Evolutionary conservation across 129 eudicot species (phyloP), one percentile per base, ranked within the genome.

Genomic region (Centaurea solstitialis): DNA sequence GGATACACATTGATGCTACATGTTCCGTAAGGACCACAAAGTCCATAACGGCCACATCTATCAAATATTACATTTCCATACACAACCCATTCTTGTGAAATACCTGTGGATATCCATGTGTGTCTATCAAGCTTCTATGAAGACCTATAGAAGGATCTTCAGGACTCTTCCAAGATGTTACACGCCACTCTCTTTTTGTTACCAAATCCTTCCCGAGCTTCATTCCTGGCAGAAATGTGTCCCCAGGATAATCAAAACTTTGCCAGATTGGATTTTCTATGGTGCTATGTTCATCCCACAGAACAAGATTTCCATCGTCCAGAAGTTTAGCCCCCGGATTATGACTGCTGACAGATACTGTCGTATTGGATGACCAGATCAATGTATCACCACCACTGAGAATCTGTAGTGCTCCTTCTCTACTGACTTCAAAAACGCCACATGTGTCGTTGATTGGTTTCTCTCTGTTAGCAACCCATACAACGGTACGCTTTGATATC

Each of bases 21-120:
- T 28, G 65, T 86, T 15, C 86, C 87, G 75, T 81, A 67, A 15
- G 85, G 70, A 13, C 90, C 87, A 82, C 97, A 91, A 8, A 41
- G 64, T 7, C 74, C 84, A 83, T 87, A 89, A 10, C 68, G 24
- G 70, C 89, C 77, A 38, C 88, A 85, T 5, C 28, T 69, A 73
- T 85, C 88, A 5, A 18, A 22, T 12, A 15, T 18, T 3, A 69
- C 47, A 22, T 64, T 53, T 15, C 28, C 3, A 43, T 72, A 77
- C 67, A 76, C 43, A 18, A 23, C 74, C 85, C 85, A 85, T 9
- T 76, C 84, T 20, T 81, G 64, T 20, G 24, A 45, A 78, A 76
- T 3, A 83, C n/a, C 40, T 83, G 82, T 17, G 86, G 86, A 33
- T 77, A 83, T 41, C 86, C 86, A 4, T 64, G 59, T 64, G 71